A percentile compares a stretch with the other conserved stretches of the same genome.
Evolutionary conservation across 2,329 filamentous ascomycete genomes (phyloP).

Genomic region (Epichloe coenophiala): DNA sequence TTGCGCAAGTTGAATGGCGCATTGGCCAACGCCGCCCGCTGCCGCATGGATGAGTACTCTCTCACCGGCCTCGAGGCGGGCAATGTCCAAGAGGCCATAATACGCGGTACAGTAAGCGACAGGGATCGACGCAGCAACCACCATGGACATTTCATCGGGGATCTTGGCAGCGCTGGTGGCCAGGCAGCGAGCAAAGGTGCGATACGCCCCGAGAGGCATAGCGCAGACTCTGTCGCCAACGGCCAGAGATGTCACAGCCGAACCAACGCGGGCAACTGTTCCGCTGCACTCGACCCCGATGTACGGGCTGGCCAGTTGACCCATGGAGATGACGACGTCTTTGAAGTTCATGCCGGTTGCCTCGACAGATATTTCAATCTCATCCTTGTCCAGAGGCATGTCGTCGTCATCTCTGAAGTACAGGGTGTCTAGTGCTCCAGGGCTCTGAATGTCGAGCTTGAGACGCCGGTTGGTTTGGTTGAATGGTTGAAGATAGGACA

Average conservation of each 20-base stretch:
- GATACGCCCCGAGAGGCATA: constrained; percentile 20
- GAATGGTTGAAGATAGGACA: constrained; percentile 24
- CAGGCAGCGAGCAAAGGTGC: constrained; percentile 19
- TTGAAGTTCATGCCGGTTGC: constrained; percentile 32
- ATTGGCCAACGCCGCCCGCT: constrained; percentile 25
- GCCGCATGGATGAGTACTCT: constrained; percentile 27
- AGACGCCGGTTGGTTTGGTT: constrained; percentile 18
- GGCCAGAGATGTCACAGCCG: constrained; percentile 44
- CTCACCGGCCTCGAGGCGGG: constrained; percentile 23
- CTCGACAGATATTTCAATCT: constrained; percentile 30
- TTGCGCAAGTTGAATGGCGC: constrained; percentile 24
- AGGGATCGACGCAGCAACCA: constrained; percentile 25
- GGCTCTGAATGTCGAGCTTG: constrained; percentile 24
- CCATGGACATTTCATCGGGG: constrained; percentile 22
- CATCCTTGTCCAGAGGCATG: constrained; percentile 17
- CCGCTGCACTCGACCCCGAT: constrained; percentile 28
- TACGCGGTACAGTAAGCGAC: constrained; percentile 28
- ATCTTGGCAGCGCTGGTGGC: constrained; percentile 23
- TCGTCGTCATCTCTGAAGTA: constrained; percentile 25
- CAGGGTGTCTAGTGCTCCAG: constrained; percentile 25
- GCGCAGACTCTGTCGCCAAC: constrained; percentile 62
- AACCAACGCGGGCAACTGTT: constrained; percentile 36
- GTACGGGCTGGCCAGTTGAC: constrained; percentile 20
- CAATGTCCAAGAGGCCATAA: constrained; percentile 25
- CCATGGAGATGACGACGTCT: constrained; percentile 31